phyloP scores from a whole-genome alignment of 2,329 filamentous ascomycete species.

The Aspergillus unguis region DNA sequence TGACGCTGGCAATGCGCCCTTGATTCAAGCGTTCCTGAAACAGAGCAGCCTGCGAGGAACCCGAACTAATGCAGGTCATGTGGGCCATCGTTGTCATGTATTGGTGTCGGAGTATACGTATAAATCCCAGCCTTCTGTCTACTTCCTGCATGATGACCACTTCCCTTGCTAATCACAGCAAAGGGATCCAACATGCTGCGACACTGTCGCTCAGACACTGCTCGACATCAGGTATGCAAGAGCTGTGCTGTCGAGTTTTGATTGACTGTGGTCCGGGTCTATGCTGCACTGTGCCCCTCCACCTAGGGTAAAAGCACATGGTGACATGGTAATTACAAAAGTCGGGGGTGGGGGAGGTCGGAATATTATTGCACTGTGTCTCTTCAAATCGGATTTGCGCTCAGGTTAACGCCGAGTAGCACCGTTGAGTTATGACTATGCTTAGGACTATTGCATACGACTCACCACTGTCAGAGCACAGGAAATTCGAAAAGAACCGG shows the following conservation, averaged over 20 bases:
- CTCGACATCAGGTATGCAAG: background rate
- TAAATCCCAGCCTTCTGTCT: slow-evolving; percentile 1
- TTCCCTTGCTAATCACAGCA: too few relatives aligned
- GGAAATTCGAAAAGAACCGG: too few relatives aligned
- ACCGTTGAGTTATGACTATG: too few relatives aligned
- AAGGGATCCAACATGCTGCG: too few relatives aligned
- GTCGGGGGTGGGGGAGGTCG: background rate
- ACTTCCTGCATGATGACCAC: background rate
- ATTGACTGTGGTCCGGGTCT: background rate
- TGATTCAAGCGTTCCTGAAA: slow-evolving; percentile 4
- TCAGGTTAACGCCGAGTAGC: too few relatives aligned
- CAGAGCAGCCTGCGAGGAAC: slow-evolving; percentile 3
- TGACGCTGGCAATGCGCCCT: background rate
- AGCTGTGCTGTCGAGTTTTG: background rate
- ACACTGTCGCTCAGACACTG: too few relatives aligned
- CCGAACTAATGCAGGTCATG: background rate
- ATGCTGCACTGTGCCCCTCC: background rate
- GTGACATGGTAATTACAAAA: background rate
- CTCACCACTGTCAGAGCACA: too few relatives aligned
- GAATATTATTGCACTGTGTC: too few relatives aligned
- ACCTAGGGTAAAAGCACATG: background rate
- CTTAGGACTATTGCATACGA: too few relatives aligned
- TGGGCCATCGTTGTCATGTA: background rate
- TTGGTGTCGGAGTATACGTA: background rate
- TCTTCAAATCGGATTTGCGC: too few relatives aligned